Evolutionary conservation across 495 filamentous ascomycete genomes (phyloP), one percentile per base, ranked within the genome.

Genomic region (Penicillium bovifimosum): DNA sequence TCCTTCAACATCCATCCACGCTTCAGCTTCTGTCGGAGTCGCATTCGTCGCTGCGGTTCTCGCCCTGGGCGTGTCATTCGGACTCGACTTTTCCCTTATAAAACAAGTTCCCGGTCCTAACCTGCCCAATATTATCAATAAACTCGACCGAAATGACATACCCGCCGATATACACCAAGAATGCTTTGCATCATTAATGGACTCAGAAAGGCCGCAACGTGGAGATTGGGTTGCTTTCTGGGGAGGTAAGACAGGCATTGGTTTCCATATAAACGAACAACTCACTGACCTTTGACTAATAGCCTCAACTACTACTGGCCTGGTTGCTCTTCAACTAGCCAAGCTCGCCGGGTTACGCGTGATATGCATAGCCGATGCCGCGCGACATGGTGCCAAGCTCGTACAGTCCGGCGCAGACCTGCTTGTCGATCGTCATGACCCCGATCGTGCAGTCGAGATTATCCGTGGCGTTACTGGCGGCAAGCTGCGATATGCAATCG

Each of bases 141-240:
- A 60, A 0, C 33, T 80, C 1, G 33, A 72, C 26, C 57, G 48
- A 3, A 65, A 74, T 8, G 38, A 55, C 2, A 63, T 86, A 16
- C 71, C 82, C 1, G 50, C 60, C 24, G 81, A 86, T 58, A 75
- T 86, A 29, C 58, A 68, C 13, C 53, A 67, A 1, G 82, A 87
- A 45, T 79, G 75, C 34, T 76, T 84, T 28, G 64, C 75, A 9
- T 61, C 70, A 5, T 72, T 76, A 27, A 44, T 47, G 8, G 56
- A 64, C 10, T 54, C 63, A 9, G 80, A 81, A 51, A 67, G 75
- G 31, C 69, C 76, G 1, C 64, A 66, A 41, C 35, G 54, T 8
- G 82, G 80, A 0, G 84, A 87, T 27, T 88, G 83, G 84, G 62
- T 88, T 48, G 81, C 76, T 9, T 79, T 87, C 11, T 88, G 84